Evolutionary conservation across 257 asterid species (phyloP).

Genomic region (Penstemon newberryi): DNA sequence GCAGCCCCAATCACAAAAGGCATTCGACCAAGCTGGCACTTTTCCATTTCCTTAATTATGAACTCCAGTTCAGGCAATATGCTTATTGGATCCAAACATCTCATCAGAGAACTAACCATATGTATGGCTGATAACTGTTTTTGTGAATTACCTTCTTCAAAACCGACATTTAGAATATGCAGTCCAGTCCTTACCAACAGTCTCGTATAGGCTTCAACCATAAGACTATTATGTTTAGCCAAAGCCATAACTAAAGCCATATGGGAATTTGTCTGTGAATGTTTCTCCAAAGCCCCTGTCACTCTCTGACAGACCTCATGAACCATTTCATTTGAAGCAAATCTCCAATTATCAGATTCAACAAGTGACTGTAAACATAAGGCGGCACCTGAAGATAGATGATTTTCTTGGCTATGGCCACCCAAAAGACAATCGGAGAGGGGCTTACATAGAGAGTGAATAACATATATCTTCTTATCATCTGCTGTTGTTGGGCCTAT

Average conservation of each 20-base stretch:
- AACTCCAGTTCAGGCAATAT: constrained; percentile 61
- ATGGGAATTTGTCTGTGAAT: constrained; percentile 69
- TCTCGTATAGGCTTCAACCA: constrained; percentile 90
- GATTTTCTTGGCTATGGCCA: constrained; percentile 67
- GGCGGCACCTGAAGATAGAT: constrained; percentile 86
- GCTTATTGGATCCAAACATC: constrained; percentile 77
- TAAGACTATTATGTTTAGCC: constrained; percentile 78
- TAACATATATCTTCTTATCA: constrained; percentile 61
- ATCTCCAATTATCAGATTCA: constrained; percentile 90
- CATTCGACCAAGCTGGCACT: constrained; percentile 76
- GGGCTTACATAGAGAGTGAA: constrained; percentile 74
- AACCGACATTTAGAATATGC: constrained; percentile 58
- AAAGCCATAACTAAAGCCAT: constrained; percentile 78
- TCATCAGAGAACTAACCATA: constrained; percentile 81
- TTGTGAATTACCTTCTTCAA: constrained; percentile 66
- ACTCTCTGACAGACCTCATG: constrained; percentile 94
- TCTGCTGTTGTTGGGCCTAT: constrained; percentile 78
- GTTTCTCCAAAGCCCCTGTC: constrained; percentile 82
- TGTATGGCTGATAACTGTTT: constrained; percentile 81
- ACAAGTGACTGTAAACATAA: constrained; percentile 84
- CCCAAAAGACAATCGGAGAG: constrained; percentile 84
- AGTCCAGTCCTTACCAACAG: constrained; percentile 65
- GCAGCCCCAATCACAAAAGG: constrained; percentile 90
- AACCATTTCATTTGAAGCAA: constrained; percentile 77
- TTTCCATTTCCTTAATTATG: constrained; percentile 80